These are phyloP conservation scores for Orbilia ellipsospora DNA, from an alignment of 2,329 filamentous ascomycete species.

Conservation along the genomic window DNA sequence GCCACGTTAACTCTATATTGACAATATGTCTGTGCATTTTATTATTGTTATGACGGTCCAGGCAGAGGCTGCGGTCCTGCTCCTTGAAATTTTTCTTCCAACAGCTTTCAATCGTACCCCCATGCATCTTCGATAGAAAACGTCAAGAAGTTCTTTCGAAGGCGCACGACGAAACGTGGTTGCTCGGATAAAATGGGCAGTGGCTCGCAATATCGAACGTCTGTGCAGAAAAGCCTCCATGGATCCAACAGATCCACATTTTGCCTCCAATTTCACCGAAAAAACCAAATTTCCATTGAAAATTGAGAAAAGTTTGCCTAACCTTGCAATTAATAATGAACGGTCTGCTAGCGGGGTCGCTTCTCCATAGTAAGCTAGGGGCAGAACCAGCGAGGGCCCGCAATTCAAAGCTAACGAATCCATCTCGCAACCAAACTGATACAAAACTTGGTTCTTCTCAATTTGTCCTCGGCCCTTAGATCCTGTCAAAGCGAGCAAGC, in stretches of 20 bases:
- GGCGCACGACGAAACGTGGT: constrained; percentile 41
- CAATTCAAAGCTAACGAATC: no score
- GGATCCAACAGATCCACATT: constrained; percentile 20
- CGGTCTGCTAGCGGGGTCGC: no score
- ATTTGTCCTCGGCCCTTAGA: constrained; percentile 5
- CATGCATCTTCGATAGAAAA: constrained; percentile 38
- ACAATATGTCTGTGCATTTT: constrained; percentile 51
- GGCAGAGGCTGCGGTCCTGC: constrained; percentile 11
- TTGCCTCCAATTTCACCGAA: constrained; percentile 7
- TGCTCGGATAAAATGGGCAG: constrained; percentile 52
- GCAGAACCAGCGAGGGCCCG: constrained; percentile 12
- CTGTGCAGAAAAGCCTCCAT: constrained; percentile 33
- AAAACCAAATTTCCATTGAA: constrained; percentile 1
- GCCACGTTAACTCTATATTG: constrained; percentile 47
- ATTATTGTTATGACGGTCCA: constrained; percentile 24
- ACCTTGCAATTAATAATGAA: constrained; percentile 2
- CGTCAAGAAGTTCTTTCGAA: constrained; percentile 40
- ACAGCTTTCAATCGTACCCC: constrained; percentile 31
- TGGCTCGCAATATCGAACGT: constrained; percentile 14
- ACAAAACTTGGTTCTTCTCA: constrained; percentile 16
- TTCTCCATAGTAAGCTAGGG: no score
- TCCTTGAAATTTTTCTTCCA: no score
- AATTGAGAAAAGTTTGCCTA: constrained; percentile 14
- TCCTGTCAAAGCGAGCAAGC: constrained; percentile 24
- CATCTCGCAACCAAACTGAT: constrained; percentile 18